These are phyloP conservation scores for Tylopilus rubrobrunneus DNA, from an alignment of 768 basidiomycete genomes.

Conservation along the genomic window DNA sequence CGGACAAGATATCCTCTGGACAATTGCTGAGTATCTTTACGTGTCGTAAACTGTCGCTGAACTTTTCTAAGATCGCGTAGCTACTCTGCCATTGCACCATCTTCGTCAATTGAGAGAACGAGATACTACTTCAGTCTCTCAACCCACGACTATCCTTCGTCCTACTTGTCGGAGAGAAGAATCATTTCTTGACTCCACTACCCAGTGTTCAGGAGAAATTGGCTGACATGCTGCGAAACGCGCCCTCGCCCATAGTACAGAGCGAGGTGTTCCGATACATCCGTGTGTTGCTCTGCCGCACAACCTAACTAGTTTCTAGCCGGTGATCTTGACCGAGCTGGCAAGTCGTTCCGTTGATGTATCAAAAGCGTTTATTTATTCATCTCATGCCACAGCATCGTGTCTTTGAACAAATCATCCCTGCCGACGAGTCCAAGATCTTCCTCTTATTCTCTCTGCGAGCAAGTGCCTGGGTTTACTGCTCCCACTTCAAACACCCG, in stretches of 20 bases:
- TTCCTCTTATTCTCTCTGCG: constrained; percentile 79
- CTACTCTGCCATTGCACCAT: constrained; percentile 81
- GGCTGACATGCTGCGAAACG: constrained; percentile 84
- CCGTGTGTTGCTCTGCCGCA: constrained; percentile 86
- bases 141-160: constrained; percentile 87
- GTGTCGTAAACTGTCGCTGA: constrained; percentile 20
- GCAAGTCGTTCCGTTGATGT: constrained; percentile 38
- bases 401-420: constrained; percentile 83
- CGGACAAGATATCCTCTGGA: constrained; percentile 79
- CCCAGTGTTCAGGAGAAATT: constrained; percentile 97
- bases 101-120: constrained; percentile 95
- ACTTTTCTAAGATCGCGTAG: constrained; percentile 57
- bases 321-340: constrained; percentile 88
- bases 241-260: constrained; percentile 78
- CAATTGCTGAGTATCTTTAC: constrained; percentile 64
- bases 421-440: constrained; percentile 79
- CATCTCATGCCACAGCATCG: constrained; percentile 60
- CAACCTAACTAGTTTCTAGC: constrained; percentile 95
- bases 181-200: constrained; percentile 84
- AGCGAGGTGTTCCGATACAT: constrained; percentile 95
- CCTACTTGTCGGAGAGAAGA: constrained; percentile 84
- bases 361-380: neutral
- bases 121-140: constrained; percentile 81
- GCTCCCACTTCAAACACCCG: constrained; percentile 91
- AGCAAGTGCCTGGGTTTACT: constrained; percentile 93